Base-by-base conservation (phyloP, 768 basidiomycete genomes). In the Trametes coccinea region DNA sequence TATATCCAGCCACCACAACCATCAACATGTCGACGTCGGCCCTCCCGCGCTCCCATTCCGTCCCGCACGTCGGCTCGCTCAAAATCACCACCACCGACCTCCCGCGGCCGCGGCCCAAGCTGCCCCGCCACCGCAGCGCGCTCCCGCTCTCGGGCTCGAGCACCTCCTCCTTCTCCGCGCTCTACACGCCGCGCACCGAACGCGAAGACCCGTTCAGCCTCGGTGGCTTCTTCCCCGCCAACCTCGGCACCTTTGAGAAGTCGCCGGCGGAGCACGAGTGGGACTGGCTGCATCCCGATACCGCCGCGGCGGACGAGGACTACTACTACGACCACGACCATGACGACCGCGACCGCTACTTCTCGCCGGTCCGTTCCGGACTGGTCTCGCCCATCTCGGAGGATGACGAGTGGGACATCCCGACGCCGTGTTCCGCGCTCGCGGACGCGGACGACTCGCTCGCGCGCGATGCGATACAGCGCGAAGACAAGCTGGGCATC, bases 401-500 rank as follows among this genome's bases (percentile, higher is more conserved):
- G 56, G 67, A 67, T 22, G 66, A 64, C 45, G 69, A 71, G 54
- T 64, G 56, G 27, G 58, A 56, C 14, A 49, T 67, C 31, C 69
- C 61, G 27, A 68, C 66, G 7, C 69, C 74, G 62, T 66, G 65
- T 64, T 47, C 62, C 44, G 66, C 67, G 51, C 72, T 75, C 66
- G 71, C 70, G 62, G 69, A 68, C 59, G 59, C 68, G 52, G 74
- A 73, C 33, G 69, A 76, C 48, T 75, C 77, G 53, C 67, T 67
- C 54, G 73, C 79, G 52, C 73, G 73, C 61, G 72, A 73, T 31
- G 67, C 71, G n/a, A 78, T 79, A 62, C 66, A 69, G 47, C 66
- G 70, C 27, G 82, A 83, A 62, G 83, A 84, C 71, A 82, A 82
- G 72, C 66, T 82, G 62, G 82, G 82, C 31, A 73, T 82, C 29